phyloP scores from a whole-genome alignment of 257 asterid genomes.

The Plantago major region DNA sequence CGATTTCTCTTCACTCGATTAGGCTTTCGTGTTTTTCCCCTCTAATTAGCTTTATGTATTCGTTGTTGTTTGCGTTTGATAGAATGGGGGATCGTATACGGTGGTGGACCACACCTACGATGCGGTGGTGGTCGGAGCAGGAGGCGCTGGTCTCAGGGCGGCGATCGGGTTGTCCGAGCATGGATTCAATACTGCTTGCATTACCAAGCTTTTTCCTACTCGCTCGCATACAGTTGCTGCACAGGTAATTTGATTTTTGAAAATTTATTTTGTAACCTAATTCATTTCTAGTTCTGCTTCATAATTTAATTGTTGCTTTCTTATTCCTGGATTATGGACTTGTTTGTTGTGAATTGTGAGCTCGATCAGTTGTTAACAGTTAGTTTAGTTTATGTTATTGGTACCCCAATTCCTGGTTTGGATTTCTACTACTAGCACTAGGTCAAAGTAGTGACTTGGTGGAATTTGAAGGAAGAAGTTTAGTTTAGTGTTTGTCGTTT shows the following conservation, averaged over 20 bases:
- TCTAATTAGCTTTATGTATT: neutral
- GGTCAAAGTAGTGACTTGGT: too few relatives aligned
- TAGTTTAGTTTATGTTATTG: too few relatives aligned
- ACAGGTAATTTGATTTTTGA: slow-evolving; percentile 44
- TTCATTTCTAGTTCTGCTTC: too few relatives aligned
- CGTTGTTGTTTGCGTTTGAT: slow-evolving; percentile 11
- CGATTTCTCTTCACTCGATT: neutral
- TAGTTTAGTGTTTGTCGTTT: too few relatives aligned
- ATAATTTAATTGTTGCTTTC: too few relatives aligned
- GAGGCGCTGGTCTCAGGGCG: slow-evolving; percentile 98
- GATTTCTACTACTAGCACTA: too few relatives aligned
- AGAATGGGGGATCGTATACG: slow-evolving; percentile 75
- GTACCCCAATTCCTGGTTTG: too few relatives aligned
- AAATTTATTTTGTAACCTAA: neutral
- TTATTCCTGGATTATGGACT: too few relatives aligned
- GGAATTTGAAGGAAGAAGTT: too few relatives aligned
- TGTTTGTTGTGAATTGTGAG: too few relatives aligned
- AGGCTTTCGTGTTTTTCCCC: neutral
- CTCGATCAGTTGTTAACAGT: too few relatives aligned
- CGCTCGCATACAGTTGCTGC: slow-evolving; percentile 99
- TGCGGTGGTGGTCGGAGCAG: slow-evolving; percentile 98
- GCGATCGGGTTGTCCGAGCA: slow-evolving; percentile 98
- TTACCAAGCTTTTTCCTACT: slow-evolving; percentile 95
- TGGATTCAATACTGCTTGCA: slow-evolving; percentile 98
- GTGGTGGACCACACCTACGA: slow-evolving; percentile 98